phyloP scores from a whole-genome alignment of 805 yeast species.

The Candida coquimbonensis region DNA sequence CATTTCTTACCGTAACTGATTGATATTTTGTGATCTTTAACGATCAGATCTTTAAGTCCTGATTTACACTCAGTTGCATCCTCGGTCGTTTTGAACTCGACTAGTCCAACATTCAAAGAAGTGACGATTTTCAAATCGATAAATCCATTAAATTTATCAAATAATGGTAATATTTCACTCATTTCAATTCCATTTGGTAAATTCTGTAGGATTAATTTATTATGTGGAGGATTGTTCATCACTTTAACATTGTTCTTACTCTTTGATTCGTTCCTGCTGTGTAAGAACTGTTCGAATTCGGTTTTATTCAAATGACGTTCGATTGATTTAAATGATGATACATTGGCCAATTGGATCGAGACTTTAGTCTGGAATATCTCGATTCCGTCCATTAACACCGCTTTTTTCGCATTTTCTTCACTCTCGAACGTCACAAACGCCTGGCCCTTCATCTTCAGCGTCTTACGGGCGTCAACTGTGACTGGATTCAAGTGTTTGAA shows the following conservation, averaged over 20 bases:
- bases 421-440: slow-evolving; percentile 61
- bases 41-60: slow-evolving; percentile 17
- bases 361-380: slow-evolving; percentile 17
- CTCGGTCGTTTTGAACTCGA: slow-evolving; percentile 60
- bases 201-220: slow-evolving; percentile 58
- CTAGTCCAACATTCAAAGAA: slow-evolving; percentile 66
- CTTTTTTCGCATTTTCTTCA: slow-evolving; percentile 32
- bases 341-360: slow-evolving; percentile 20
- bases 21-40: slow-evolving; percentile 13
- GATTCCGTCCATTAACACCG: slow-evolving; percentile 16
- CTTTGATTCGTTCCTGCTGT: slow-evolving; percentile 14
- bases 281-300: slow-evolving; percentile 13
- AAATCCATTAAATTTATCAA: slow-evolving; percentile 51
- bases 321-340: slow-evolving; percentile 20
- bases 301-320: slow-evolving; percentile 7
- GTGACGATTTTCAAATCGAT: slow-evolving; percentile 59
- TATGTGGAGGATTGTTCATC: slow-evolving; percentile 53
- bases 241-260: slow-evolving; percentile 8
- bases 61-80: slow-evolving; percentile 40
- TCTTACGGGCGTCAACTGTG: slow-evolving; percentile 50
- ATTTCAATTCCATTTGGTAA: slow-evolving; percentile 40
- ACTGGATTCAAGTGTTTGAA: slow-evolving; percentile 44
- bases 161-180: slow-evolving; percentile 37
- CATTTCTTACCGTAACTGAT: slow-evolving; percentile 25
- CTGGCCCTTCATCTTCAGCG: slow-evolving; percentile 69